phyloP scores from a whole-genome alignment of 257 asterid species.

The Scutellaria minor region DNA sequence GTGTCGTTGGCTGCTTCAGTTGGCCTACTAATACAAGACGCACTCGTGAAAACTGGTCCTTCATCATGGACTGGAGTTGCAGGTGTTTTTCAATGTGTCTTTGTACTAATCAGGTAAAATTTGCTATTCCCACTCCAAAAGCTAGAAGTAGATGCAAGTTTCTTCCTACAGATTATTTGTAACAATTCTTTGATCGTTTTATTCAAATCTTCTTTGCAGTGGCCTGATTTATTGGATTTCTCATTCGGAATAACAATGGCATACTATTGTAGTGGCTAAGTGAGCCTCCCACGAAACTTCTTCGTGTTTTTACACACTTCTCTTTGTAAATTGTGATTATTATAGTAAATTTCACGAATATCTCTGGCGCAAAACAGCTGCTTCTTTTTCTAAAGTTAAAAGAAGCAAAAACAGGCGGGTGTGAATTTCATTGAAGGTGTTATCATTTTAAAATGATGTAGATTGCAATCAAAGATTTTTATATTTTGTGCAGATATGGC shows the following conservation, averaged over 20 bases:
- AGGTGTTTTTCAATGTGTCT: constrained; percentile 91
- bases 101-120: constrained; percentile 73
- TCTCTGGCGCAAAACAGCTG: too few relatives aligned
- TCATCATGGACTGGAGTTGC: constrained; percentile 98
- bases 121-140: neutral
- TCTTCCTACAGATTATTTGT: too few relatives aligned
- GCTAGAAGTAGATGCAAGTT: too few relatives aligned
- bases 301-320: neutral
- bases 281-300: neutral
- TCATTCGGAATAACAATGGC: constrained; percentile 47
- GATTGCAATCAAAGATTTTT: too few relatives aligned
- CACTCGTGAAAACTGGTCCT: constrained; percentile 76
- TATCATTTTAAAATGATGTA: too few relatives aligned
- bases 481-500: too few relatives aligned
- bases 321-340: constrained; percentile 23
- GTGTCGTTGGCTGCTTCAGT: constrained; percentile 98
- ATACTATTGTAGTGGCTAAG: neutral
- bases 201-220: constrained; percentile 36
- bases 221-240: constrained; percentile 67
- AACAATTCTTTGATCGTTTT: too few relatives aligned
- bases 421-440: too few relatives aligned
- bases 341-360: neutral
- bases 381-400: too few relatives aligned
- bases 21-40: constrained; percentile 89
- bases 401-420: too few relatives aligned